Base-by-base conservation (phyloP, 129 eudicot species). In the Gnaphalium uliginosum region DNA sequence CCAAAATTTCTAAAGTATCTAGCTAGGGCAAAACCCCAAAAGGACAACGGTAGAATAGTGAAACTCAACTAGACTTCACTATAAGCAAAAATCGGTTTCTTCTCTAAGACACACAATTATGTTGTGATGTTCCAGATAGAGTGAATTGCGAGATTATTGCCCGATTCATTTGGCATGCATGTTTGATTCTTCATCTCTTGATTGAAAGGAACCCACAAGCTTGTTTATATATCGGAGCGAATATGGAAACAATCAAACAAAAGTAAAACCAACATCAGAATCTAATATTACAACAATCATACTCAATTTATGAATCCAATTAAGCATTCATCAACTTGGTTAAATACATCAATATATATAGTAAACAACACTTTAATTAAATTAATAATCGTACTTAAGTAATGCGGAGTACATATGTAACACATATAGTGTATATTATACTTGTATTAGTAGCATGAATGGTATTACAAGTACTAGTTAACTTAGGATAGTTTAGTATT, bases 241-340 rank as follows among this genome's bases (percentile, higher is more conserved):
- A 1, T 2, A 53, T n/a, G 23, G 8, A 5, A 54, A 57, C 51
- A 43, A 43, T 43, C 4, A 60, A 61, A 43, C 18, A 26, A 54
- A 78, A 62, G 39, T 25, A 30, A 23, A 51, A 71, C 19, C 68
- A 72, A 18, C 2, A 6, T 68, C 58, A 67, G 22, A 23, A 68
- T 56, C 61, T 43, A 59, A 50, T 46, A 62, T 29, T 11, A 64
- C 29, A 17, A 73, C 2, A 53, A 19, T 25, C 15, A 41, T 41
- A 41, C 50, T 1, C 4, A 11, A 41, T 8, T 21, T 35, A 65
- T 41, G 50, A 65, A 24, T 72, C 73, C 53, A 79, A n/a, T n/a
- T n/a, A n/a, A 65, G 68, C 74, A 53, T 32, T 79, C 63, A 61
- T n/a, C 63, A 65, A 72, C 62, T 53, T 79, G 83, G 73, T 53